Percentiles rank a stretch among this genome's conserved stretches.
These are phyloP conservation scores for Funneliformis mosseae DNA, from an alignment of 192 early-diverging fungal species.

Conservation along the genomic window DNA sequence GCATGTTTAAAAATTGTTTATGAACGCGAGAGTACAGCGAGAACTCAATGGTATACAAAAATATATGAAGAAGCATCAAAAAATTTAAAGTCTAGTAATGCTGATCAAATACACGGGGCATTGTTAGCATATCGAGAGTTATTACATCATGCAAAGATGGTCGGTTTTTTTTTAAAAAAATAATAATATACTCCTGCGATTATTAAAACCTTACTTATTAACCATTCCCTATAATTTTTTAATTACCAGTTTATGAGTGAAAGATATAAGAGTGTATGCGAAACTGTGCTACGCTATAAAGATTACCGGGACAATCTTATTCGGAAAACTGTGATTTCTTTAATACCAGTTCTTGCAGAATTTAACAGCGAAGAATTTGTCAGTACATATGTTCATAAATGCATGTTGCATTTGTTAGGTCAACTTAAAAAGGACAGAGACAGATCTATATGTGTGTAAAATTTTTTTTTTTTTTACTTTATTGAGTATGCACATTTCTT, in stretches of 20 bases:
- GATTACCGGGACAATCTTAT: conserved; percentile 81
- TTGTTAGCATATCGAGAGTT: conserved; percentile 82
- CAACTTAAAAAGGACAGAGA: conserved; percentile 75
- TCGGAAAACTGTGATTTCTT: conserved; percentile 76
- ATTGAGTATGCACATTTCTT: no score
- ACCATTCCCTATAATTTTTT: not conserved
- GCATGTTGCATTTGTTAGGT: conserved; percentile 72
- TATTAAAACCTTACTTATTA: not conserved
- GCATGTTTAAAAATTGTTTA: conserved; percentile 78
- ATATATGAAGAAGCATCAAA: conserved; percentile 84
- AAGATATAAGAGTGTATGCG: conserved; percentile 73
- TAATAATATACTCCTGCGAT: not conserved
- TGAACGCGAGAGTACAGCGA: conserved; percentile 69
- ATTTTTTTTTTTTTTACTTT: not conserved
- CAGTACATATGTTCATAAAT: conserved; percentile 67
- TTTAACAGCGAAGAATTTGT: conserved; percentile 77
- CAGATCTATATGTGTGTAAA: conserved; percentile 52
- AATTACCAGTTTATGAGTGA: conserved; percentile 77
- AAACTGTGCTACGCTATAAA: conserved; percentile 74
- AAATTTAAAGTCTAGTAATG: conserved; percentile 65
- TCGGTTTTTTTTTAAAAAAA: conserved; percentile 36
- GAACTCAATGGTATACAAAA: conserved; percentile 69
- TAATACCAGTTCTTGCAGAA: conserved; percentile 81
- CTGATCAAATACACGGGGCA: conserved; percentile 85
- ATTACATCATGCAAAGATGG: conserved; percentile 78